Evolutionary conservation across 2,329 filamentous ascomycete species (phyloP), one percentile per base, ranked within the genome.

Genomic region (Aspergillus pseudoterreus): DNA sequence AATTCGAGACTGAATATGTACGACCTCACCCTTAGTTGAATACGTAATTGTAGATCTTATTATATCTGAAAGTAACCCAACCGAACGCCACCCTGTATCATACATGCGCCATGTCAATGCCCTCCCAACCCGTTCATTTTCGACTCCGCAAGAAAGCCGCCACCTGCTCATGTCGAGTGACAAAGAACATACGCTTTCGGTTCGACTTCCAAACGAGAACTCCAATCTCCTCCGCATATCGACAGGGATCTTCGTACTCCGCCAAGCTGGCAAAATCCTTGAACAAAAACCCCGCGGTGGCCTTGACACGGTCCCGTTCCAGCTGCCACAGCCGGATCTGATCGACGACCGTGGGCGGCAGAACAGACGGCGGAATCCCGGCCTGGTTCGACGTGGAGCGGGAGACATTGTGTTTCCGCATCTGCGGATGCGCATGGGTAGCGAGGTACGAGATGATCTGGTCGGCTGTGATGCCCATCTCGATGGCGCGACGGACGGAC

Each of bases 271-370:
- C 83, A 65, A 97, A 96, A 57, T 97, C 92, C 64, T 87, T 87
- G 77, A 99, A 95, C 24, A 97, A 70, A 68, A 90, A 97, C 0
- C 94, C 94, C 1, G 81, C 76, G 4, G 85, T 90, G 1, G 88
- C 84, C 69, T 88, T 88, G 82, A 99, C 95, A 46, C 94, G 83
- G 75, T 99, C 94, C 57, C 92, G 91, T 72, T 99, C 94, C 47
- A 97, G 85, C 75, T 99, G 92, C 94, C 94, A 99, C 17, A 99
- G 82, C 2, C 92, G 82, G 63, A 99, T 96, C 76, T 99, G 94
- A 71, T 99, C 94, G 57, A 96, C 90, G 14, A 99, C 94, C 0
- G 95, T 97, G 0, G 94, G 92, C 1, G 95, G 94, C 2, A 99
- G 80, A 14, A 96, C 83, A 1, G 92, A 88, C 0, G 72, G 64